These are phyloP conservation scores for Silybum marianum DNA, from an alignment of 129 eudicot genomes.

Conservation along the genomic window DNA sequence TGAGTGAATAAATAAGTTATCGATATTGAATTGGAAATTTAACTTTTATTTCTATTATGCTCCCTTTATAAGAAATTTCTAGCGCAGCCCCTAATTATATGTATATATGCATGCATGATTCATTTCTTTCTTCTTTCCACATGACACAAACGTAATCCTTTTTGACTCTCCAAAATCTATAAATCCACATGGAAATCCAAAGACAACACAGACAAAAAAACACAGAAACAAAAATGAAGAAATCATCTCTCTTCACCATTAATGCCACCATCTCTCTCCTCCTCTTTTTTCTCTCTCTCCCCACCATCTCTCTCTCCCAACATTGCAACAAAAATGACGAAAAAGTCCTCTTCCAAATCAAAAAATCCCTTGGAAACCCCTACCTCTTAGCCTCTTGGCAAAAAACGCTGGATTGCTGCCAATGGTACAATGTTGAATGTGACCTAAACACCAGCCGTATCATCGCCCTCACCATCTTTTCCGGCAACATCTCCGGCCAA, in stretches of 20 bases:
- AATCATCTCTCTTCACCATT: conserved; percentile 2
- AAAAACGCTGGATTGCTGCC: conserved; percentile 46
- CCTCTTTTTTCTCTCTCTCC: conserved; percentile 30
- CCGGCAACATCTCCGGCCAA: conserved; percentile 49
- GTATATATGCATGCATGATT: not conserved
- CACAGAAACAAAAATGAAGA: conserved; percentile 11
- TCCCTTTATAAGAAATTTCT: no score
- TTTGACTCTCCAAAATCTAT: conserved; percentile 28
- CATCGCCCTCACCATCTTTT: conserved; percentile 37
- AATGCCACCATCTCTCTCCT: not conserved
- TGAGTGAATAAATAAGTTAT: no score
- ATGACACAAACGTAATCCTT: not conserved
- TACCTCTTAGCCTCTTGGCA: conserved; percentile 51
- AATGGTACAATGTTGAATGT: conserved; percentile 42
- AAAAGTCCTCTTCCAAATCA: conserved; percentile 56
- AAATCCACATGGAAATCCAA: not conserved
- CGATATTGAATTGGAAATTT: no score
- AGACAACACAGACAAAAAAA: not conserved
- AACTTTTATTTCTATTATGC: no score
- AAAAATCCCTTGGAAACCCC: conserved; percentile 40
- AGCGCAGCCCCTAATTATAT: no score
- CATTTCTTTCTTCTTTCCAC: not conserved
- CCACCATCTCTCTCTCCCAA: conserved; percentile 30
- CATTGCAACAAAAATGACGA: conserved; percentile 55
- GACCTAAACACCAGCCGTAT: conserved; percentile 33